Percentiles rank a stretch among this genome's conserved stretches.
phyloP scores from a whole-genome alignment of 2,329 filamentous ascomycete species.

The Alternaria infectoria region DNA sequence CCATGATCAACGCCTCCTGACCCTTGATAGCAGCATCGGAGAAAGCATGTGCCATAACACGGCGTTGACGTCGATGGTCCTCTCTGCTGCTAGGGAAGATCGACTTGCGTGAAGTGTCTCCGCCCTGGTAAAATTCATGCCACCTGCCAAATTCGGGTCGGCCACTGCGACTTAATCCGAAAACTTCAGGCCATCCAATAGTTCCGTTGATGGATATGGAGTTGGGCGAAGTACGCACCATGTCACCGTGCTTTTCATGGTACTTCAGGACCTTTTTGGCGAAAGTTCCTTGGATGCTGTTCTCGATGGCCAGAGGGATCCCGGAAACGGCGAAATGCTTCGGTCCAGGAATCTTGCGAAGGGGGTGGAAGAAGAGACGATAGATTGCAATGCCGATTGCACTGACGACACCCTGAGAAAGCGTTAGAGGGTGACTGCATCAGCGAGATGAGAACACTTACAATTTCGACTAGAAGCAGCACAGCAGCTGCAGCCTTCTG shows the following conservation, averaged over 20 bases:
- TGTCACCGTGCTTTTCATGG: slow-evolving; percentile 13
- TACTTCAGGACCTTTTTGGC: background rate
- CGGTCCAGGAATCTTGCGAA: slow-evolving; percentile 28
- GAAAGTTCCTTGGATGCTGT: background rate
- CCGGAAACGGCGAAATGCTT: slow-evolving; percentile 27
- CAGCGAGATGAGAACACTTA: background rate
- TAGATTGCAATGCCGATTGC: slow-evolving; percentile 12
- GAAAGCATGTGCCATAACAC: slow-evolving; percentile 44
- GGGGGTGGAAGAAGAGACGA: slow-evolving; percentile 24
- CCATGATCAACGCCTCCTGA: slow-evolving; percentile 43
- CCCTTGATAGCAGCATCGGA: slow-evolving; percentile 43
- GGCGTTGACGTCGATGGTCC: slow-evolving; percentile 35
- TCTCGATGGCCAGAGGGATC: background rate
- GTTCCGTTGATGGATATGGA: slow-evolving; percentile 14
- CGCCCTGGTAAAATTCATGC: background rate
- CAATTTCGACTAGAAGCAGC: background rate
- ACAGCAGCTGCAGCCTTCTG: background rate
- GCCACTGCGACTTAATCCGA: slow-evolving; percentile 25
- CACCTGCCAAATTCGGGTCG: background rate
- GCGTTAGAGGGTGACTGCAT: background rate
- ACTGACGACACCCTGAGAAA: background rate
- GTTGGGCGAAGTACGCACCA: slow-evolving; percentile 15
- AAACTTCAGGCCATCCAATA: slow-evolving; percentile 49
- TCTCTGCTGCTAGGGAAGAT: slow-evolving; percentile 14
- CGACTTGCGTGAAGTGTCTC: background rate